Conservation (phyloP, 495 filamentous ascomycete species). For the Jackrogersella minutella region DNA sequence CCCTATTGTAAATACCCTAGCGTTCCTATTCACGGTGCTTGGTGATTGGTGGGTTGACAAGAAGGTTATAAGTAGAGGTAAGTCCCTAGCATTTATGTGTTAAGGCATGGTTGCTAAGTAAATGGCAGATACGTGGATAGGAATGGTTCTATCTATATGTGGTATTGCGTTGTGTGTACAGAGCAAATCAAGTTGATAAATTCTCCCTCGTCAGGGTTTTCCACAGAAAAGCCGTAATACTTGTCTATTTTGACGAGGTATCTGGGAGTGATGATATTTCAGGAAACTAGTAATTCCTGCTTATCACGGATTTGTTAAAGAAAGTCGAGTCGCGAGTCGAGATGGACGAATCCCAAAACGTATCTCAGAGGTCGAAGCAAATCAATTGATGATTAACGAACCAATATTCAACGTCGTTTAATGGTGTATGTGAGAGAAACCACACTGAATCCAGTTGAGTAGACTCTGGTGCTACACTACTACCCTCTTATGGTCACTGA, state of each 20-base stretch:
- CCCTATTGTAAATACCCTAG: conserved; percentile 91
- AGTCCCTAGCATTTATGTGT: conserved; percentile 36
- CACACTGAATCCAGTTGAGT: too few species aligned
- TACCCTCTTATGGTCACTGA: too few species aligned
- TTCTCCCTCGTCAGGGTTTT: not conserved
- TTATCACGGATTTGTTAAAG: not conserved
- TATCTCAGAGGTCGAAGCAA: not conserved
- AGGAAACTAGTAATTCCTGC: not conserved
- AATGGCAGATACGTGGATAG: conserved; percentile 80
- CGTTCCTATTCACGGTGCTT: conserved; percentile 93
- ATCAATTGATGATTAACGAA: too few species aligned
- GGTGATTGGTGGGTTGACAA: conserved; percentile 95
- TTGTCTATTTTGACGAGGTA: not conserved
- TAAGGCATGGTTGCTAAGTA: conserved; percentile 7
- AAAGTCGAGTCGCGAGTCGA: not conserved
- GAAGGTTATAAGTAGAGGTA: conserved; percentile 83
- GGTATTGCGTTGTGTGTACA: conserved; percentile 91
- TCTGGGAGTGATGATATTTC: not conserved
- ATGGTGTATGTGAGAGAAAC: too few species aligned
- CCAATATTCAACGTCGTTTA: too few species aligned
- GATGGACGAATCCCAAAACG: not conserved
- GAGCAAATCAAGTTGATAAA: conserved; percentile 55
- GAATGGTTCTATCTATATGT: conserved; percentile 79
- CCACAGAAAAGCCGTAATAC: not conserved
- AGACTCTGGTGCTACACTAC: too few species aligned